These are phyloP conservation scores for Hypoxylon sp. DNA, from an alignment of 2,329 filamentous ascomycete genomes.

Conservation along the genomic window DNA sequence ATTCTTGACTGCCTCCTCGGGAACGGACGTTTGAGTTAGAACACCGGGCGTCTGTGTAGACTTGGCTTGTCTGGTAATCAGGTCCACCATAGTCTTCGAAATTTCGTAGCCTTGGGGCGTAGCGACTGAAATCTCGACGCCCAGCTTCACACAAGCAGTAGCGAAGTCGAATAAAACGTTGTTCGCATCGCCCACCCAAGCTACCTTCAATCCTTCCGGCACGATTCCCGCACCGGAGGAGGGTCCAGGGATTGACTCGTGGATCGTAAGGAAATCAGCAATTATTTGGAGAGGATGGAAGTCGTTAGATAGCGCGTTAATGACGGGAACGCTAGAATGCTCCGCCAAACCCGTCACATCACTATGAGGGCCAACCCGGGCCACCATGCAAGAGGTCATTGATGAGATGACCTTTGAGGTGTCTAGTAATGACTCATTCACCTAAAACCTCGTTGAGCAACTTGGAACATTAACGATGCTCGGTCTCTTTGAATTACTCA, in stretches of 20 bases:
- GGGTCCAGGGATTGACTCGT: slow-evolving; percentile 76
- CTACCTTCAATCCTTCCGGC: slow-evolving; percentile 86
- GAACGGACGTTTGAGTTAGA: slow-evolving; percentile 80
- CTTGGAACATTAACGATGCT: slow-evolving; percentile 15
- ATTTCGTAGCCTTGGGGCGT: slow-evolving; percentile 89
- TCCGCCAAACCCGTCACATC: slow-evolving; percentile 79
- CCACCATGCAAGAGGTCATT: slow-evolving; percentile 87
- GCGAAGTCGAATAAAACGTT: slow-evolving; percentile 96
- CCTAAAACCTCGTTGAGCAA: slow-evolving; percentile 58
- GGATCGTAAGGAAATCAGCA: slow-evolving; percentile 92
- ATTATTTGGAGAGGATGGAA: slow-evolving; percentile 96
- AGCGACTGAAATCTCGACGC: slow-evolving; percentile 87
- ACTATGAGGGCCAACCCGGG: slow-evolving; percentile 81
- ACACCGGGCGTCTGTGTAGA: slow-evolving; percentile 72
- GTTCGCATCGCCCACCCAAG: slow-evolving; percentile 97
- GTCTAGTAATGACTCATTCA: slow-evolving; percentile 95
- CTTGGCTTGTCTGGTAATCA: slow-evolving; percentile 75
- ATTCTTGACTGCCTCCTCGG: slow-evolving; percentile 85
- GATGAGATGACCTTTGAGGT: slow-evolving; percentile 94
- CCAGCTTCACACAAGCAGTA: slow-evolving; percentile 87
- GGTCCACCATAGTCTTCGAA: slow-evolving; percentile 76
- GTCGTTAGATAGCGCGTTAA: slow-evolving; percentile 89
- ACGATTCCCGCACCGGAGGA: slow-evolving; percentile 65
- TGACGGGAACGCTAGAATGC: slow-evolving; percentile 82
- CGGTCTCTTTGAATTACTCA: slow-evolving; percentile 56